phyloP scores from a whole-genome alignment of 768 basidiomycete genomes.

The Mycena metata region DNA sequence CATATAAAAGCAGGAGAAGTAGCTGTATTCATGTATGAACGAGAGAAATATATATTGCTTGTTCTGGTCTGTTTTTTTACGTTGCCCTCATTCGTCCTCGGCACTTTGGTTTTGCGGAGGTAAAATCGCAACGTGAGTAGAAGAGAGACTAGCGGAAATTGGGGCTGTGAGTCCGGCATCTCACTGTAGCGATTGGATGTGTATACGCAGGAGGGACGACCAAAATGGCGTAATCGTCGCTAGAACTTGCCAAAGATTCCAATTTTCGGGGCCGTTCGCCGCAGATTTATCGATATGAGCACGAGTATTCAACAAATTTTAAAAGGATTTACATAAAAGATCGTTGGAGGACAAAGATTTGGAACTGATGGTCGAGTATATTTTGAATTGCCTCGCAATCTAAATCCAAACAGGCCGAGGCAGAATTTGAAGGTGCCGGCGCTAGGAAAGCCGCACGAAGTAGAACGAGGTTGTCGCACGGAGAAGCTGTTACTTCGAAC shows the following conservation, averaged over 20 bases:
- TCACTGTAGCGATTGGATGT: background rate
- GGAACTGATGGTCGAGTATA: background rate
- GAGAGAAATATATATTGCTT: too few relatives aligned
- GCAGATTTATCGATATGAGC: constrained; percentile 10
- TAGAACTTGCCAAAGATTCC: too few relatives aligned
- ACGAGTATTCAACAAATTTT: constrained; percentile 1
- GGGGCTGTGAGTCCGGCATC: background rate
- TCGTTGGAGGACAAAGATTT: constrained; percentile 8
- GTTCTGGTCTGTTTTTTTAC: too few relatives aligned
- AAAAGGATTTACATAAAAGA: too few relatives aligned
- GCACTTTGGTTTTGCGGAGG: background rate
- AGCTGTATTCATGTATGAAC: too few relatives aligned
- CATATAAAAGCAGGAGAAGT: too few relatives aligned
- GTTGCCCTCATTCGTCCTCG: background rate
- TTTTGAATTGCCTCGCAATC: constrained; percentile 16
- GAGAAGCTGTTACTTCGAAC: too few relatives aligned
- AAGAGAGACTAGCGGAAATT: constrained; percentile 7
- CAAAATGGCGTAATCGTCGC: too few relatives aligned
- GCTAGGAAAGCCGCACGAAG: constrained; percentile 9
- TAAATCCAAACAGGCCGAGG: background rate
- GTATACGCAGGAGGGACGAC: too few relatives aligned
- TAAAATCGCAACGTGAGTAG: constrained; percentile 9
- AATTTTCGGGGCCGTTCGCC: too few relatives aligned
- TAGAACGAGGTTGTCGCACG: constrained; percentile 1
- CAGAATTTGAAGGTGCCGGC: too few relatives aligned